phyloP scores from a whole-genome alignment of 345 rosid species.

The Eucalyptus grandis region DNA sequence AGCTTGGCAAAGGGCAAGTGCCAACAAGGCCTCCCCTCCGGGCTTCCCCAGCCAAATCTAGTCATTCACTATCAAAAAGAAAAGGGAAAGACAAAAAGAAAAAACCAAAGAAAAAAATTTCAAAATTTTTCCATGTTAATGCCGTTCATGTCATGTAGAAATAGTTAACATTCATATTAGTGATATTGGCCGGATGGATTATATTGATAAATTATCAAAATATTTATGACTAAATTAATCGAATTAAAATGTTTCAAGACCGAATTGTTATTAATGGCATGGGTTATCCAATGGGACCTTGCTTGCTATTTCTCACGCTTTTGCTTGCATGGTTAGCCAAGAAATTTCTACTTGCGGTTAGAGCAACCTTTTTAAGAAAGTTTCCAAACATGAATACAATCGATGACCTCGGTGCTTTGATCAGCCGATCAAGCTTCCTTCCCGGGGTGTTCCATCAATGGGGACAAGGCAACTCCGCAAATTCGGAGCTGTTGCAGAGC shows the following conservation, averaged over 20 bases:
- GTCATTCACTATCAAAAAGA: not conserved
- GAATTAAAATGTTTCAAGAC: no score
- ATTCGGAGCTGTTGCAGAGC: not conserved
- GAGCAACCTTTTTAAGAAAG: not conserved
- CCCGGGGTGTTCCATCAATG: not conserved
- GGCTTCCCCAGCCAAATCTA: fast-evolving
- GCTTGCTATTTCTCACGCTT: not conserved
- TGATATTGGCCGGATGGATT: no score
- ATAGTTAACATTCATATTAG: not conserved
- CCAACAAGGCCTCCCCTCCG: no score
- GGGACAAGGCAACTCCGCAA: not conserved
- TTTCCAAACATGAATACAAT: not conserved
- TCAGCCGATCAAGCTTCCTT: not conserved
- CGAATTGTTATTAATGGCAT: no score
- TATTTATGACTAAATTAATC: no score
- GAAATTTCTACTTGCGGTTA: not conserved
- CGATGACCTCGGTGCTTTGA: not conserved
- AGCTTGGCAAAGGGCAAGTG: no score
- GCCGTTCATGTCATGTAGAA: fast-evolving
- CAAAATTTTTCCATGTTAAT: fast-evolving
- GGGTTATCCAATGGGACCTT: not conserved
- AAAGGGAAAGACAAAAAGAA: no score
- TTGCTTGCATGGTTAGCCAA: not conserved
- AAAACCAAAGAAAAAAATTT: no score
- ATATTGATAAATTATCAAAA: no score